A percentile compares a stretch with the other conserved stretches of the same genome.
Evolutionary conservation across 2,329 filamentous ascomycete species (phyloP).

Genomic region (Colletotrichum tropicicola): DNA sequence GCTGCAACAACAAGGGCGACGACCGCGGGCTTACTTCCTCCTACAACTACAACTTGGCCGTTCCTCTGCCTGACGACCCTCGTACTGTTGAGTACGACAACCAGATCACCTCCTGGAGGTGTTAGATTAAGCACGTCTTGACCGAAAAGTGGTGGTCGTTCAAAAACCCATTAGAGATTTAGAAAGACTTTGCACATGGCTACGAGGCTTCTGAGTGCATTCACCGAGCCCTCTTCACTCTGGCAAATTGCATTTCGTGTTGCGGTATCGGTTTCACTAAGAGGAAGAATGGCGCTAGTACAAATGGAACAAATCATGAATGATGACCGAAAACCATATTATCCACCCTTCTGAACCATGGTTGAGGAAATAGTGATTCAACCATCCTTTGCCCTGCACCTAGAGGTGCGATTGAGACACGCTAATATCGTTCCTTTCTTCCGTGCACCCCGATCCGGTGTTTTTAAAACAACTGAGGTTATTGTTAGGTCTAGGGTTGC

Average conservation of each 20-base stretch:
- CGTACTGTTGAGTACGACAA: slow-evolving; percentile 20
- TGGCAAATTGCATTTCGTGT: too few relatives aligned
- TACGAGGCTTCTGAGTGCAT: neutral
- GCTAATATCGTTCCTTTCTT: too few relatives aligned
- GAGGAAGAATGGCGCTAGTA: neutral
- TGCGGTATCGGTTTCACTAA: too few relatives aligned
- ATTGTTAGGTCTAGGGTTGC: neutral
- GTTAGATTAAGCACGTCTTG: neutral
- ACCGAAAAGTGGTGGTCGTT: too few relatives aligned
- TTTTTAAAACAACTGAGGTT: neutral
- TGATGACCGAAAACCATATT: neutral
- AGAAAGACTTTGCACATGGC: neutral
- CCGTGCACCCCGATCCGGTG: neutral
- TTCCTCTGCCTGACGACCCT: slow-evolving; percentile 12
- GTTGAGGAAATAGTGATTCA: neutral
- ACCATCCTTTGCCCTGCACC: too few relatives aligned
- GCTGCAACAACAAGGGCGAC: slow-evolving; percentile 26
- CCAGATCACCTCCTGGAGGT: slow-evolving; percentile 26
- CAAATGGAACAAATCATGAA: neutral
- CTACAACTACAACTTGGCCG: slow-evolving; percentile 23
- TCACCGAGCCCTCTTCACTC: too few relatives aligned
- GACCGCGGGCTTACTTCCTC: slow-evolving; percentile 19
- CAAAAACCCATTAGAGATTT: too few relatives aligned
- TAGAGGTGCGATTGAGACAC: too few relatives aligned
- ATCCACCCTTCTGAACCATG: neutral